A percentile compares a stretch with the other conserved stretches of the same genome.
phyloP scores from a whole-genome alignment of 148 eudicot species.

The Vaccinium darrowii region DNA sequence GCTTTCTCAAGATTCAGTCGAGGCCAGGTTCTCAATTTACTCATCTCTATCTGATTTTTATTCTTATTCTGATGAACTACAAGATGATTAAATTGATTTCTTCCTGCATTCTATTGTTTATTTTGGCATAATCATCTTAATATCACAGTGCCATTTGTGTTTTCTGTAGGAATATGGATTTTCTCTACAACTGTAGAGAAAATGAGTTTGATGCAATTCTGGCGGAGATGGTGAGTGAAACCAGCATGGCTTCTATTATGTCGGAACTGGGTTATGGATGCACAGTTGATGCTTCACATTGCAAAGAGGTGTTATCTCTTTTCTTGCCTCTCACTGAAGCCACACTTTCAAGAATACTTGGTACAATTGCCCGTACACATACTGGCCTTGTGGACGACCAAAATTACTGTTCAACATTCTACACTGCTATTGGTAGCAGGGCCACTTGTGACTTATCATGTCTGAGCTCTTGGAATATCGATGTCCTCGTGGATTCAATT shows the following conservation, averaged over 20 bases:
- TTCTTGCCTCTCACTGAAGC: conserved; percentile 19
- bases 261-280: conserved; percentile 19
- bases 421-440: conserved; percentile 7
- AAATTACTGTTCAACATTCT: conserved; percentile 7
- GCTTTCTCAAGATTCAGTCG: conserved; percentile 2
- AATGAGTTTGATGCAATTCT: conserved; percentile 12
- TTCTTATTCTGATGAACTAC: neutral
- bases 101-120: neutral
- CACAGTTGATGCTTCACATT: conserved; percentile 11
- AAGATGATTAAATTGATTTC: neutral
- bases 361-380: conserved; percentile 14
- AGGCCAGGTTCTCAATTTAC: neutral
- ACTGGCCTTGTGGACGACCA: conserved; percentile 16
- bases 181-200: neutral
- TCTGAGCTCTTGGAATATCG: conserved; percentile 17
- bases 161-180: neutral
- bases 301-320: conserved; percentile 23
- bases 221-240: conserved; percentile 15
- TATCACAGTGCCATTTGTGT: neutral
- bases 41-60: neutral
- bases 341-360: conserved; percentile 20
- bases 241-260: conserved; percentile 14
- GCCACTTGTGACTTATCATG: neutral
- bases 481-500: conserved; percentile 20
- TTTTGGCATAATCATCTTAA: neutral